Evolutionary conservation across 352 stramenopile genomes (phyloP).

Genomic region (Halophytophthora polymorphica): DNA sequence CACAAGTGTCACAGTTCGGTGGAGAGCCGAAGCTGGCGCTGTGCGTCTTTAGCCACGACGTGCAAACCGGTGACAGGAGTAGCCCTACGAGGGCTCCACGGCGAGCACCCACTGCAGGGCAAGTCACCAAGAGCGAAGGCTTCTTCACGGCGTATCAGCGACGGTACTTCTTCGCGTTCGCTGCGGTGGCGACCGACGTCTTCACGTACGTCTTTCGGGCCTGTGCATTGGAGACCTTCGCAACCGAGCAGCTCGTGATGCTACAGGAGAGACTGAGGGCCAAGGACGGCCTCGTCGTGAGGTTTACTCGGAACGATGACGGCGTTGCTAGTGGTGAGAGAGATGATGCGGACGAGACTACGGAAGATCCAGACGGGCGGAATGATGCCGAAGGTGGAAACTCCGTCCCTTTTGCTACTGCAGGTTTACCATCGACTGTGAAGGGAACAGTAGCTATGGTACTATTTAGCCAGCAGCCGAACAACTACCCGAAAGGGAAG

Average conservation of each 20-base stretch:
- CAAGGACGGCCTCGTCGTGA: slow-evolving; percentile 42
- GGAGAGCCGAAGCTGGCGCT: slow-evolving; percentile 39
- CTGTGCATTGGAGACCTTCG: slow-evolving; percentile 51
- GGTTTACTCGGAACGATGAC: slow-evolving; percentile 10
- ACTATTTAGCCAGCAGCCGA: slow-evolving; percentile 27
- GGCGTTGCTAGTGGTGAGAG: background rate
- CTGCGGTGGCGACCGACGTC: slow-evolving; percentile 43
- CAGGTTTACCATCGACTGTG: background rate
- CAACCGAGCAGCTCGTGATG: slow-evolving; percentile 36
- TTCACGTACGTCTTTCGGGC: slow-evolving; percentile 52
- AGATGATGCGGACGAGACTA: background rate
- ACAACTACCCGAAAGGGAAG: slow-evolving; percentile 19
- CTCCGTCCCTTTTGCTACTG: background rate
- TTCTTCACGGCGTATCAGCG: slow-evolving; percentile 53
- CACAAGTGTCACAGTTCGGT: slow-evolving; percentile 1
- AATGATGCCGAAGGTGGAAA: slow-evolving; percentile 1
- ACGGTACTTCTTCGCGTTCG: slow-evolving; percentile 54
- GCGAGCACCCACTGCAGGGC: slow-evolving; percentile 7
- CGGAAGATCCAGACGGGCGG: background rate
- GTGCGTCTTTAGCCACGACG: slow-evolving; percentile 59
- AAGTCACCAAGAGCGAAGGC: slow-evolving; percentile 7
- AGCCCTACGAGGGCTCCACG: background rate
- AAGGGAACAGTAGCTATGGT: slow-evolving; percentile 1
- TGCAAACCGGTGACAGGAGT: slow-evolving; percentile 9
- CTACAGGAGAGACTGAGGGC: slow-evolving; percentile 41